A percentile compares a stretch with the other conserved stretches of the same genome.
Conservation (phyloP, 306 rosid genomes). For the Gillenia trifoliata region DNA sequence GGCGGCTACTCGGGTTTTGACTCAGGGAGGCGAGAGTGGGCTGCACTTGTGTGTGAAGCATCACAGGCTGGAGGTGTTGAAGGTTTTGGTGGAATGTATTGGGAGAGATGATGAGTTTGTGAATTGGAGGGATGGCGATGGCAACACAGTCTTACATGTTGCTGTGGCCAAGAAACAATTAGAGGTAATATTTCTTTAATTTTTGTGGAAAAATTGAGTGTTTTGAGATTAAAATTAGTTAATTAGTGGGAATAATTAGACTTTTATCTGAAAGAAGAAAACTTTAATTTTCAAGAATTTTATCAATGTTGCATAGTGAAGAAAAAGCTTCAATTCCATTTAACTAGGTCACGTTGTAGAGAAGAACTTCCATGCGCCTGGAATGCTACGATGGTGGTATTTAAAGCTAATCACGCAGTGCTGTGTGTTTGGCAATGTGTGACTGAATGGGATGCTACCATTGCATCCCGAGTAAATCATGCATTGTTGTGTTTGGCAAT, state of each 20-base stretch:
- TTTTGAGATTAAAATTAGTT: not conserved
- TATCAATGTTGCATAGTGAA: not conserved
- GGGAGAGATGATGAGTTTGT: constrained; percentile 20
- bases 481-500: not conserved
- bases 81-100: constrained; percentile 18
- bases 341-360: not conserved
- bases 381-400: not conserved
- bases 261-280: not conserved
- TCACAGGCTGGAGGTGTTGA: constrained; percentile 23
- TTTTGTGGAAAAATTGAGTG: not conserved
- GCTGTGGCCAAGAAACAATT: constrained; percentile 26
- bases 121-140: constrained; percentile 24
- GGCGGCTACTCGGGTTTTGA: constrained; percentile 13
- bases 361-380: not conserved
- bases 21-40: constrained; percentile 15
- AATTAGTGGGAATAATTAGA: not conserved
- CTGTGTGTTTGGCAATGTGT: not conserved
- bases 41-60: constrained; percentile 27
- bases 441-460: not conserved
- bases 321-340: not conserved
- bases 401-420: not conserved
- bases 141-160: constrained; percentile 21
- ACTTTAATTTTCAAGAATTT: not conserved
- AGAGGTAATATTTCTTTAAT: constrained; percentile 12
- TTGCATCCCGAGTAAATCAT: not conserved